Conservation (phyloP, 2,329 filamentous ascomycete species). For the Ciborinia camelliae region DNA sequence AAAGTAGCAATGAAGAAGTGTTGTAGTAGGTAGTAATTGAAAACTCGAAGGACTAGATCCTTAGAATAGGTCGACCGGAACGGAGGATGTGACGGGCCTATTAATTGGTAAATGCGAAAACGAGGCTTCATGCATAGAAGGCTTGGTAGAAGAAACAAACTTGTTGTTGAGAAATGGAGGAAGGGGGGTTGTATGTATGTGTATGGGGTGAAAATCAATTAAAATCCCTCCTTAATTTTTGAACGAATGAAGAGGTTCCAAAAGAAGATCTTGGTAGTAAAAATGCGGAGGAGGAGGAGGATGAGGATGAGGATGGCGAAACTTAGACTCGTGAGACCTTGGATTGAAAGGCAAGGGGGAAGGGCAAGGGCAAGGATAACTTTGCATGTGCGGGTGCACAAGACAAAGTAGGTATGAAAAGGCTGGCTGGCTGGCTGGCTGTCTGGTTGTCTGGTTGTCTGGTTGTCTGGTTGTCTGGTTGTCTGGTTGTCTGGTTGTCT, state of each 20-base stretch:
- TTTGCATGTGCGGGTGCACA: not conserved
- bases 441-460: too few species aligned
- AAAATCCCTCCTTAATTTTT: not conserved
- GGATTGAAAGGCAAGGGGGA: not conserved
- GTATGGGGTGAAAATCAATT: not conserved
- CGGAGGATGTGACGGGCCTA: not conserved
- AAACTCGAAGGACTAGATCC: not conserved
- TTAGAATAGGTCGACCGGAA: not conserved
- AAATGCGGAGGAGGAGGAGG: not conserved
- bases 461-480: too few species aligned
- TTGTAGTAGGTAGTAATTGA: not conserved
- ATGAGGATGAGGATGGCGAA: not conserved
- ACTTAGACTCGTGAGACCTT: not conserved
- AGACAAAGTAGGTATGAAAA: not conserved
- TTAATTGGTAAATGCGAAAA: not conserved
- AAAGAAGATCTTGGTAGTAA: not conserved
- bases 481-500: too few species aligned
- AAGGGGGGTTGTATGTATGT: not conserved
- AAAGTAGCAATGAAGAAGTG: not conserved
- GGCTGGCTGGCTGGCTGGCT: too few species aligned
- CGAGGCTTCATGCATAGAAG: slow-evolving; percentile 15
- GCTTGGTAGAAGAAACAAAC: slow-evolving; percentile 17
- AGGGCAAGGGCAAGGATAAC: not conserved
- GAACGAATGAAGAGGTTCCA: not conserved
- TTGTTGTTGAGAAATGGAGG: not conserved